Percentiles rank a stretch among this genome's conserved stretches.
Conservation (phyloP, 2,329 filamentous ascomycete species). For the Curvularia sp. region DNA sequence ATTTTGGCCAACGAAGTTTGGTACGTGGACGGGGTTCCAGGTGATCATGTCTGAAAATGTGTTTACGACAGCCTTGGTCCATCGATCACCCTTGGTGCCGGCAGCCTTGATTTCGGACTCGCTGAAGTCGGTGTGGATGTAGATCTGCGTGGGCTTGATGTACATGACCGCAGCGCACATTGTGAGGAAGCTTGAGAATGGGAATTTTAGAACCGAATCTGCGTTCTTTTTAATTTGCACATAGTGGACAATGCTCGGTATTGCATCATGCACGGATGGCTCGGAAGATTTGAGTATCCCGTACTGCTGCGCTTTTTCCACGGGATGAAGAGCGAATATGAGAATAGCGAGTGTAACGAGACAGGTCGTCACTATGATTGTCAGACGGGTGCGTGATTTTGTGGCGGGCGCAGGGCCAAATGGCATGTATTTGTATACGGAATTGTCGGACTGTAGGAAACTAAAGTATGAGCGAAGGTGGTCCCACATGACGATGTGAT, state of each 20-base stretch:
- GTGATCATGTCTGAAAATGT: constrained; percentile 21
- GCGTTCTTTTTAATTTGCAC: neutral
- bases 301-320: neutral
- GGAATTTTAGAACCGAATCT: neutral
- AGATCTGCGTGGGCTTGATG: constrained; percentile 15
- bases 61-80: constrained; percentile 28
- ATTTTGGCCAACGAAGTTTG: constrained; percentile 19
- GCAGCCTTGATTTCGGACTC: constrained; percentile 13
- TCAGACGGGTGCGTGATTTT: neutral
- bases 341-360: neutral
- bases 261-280: neutral
- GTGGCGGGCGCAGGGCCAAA: neutral
- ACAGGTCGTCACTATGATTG: neutral
- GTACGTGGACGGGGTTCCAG: constrained; percentile 18
- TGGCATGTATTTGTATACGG: neutral
- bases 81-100: constrained; percentile 15
- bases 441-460: neutral
- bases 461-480: neutral
- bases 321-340: neutral
- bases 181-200: neutral
- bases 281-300: neutral
- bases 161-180: constrained; percentile 4
- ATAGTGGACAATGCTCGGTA: neutral
- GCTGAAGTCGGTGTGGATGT: constrained; percentile 35
- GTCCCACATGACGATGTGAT: neutral